phyloP scores from a whole-genome alignment of 805 yeast species.

The Spencermartinsiella europaea region DNA sequence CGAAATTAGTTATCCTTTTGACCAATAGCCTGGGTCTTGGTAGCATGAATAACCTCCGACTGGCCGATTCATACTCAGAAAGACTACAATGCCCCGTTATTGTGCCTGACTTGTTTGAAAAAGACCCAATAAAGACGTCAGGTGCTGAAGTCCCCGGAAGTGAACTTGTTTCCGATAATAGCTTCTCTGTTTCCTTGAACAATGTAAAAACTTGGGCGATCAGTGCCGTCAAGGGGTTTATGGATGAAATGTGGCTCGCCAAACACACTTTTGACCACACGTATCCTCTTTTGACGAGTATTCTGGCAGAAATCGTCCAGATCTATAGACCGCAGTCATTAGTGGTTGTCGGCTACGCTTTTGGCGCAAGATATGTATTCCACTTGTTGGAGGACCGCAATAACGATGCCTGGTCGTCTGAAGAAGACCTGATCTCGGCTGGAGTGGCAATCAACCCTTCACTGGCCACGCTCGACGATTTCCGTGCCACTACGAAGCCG shows the following conservation, averaged over 20 bases:
- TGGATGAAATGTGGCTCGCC: constrained; percentile 35
- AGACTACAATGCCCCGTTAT: constrained; percentile 27
- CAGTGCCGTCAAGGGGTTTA: constrained; percentile 27
- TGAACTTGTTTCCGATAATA: neutral
- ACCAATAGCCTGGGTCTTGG: constrained; percentile 31
- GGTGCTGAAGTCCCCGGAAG: constrained; percentile 15
- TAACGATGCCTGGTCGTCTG: constrained; percentile 23
- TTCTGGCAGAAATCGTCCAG: constrained; percentile 27
- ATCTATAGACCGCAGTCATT: constrained; percentile 26
- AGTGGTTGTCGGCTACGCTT: constrained; percentile 31
- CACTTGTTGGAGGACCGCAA: constrained; percentile 23
- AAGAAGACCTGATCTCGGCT: constrained; percentile 23
- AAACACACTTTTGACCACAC: constrained; percentile 30
- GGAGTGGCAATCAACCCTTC: constrained; percentile 31
- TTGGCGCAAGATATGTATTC: constrained; percentile 31
- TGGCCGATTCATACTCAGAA: constrained; percentile 29
- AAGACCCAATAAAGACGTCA: constrained; percentile 26
- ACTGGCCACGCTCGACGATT: constrained; percentile 24
- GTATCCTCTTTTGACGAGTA: constrained; percentile 23
- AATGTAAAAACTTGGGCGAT: constrained; percentile 24
- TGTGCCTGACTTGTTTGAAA: constrained; percentile 32
- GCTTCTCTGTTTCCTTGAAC: neutral
- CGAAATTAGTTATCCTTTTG: constrained; percentile 21
- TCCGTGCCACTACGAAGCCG: constrained; percentile 26
- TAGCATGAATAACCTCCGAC: constrained; percentile 25